Conservation (phyloP, 2,329 filamentous ascomycete genomes). For the Chaetomiaceae sp. region DNA sequence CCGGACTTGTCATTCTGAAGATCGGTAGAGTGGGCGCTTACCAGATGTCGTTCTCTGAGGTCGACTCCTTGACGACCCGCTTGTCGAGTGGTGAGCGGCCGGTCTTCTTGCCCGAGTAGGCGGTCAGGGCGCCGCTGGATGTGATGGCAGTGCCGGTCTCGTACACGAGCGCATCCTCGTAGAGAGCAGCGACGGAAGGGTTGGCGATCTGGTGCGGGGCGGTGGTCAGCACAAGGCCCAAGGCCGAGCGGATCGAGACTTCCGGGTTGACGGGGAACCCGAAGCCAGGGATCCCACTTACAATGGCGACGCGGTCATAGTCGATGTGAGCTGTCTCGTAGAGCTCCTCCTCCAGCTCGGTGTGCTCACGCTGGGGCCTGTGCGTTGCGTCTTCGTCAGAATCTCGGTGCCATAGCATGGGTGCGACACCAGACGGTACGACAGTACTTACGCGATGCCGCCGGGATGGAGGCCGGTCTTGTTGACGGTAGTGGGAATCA, state of each 20-base stretch:
- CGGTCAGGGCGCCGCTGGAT: constrained; percentile 87
- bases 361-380: constrained; percentile 83
- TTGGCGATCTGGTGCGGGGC: constrained; percentile 61
- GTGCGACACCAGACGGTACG: background rate
- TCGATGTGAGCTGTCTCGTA: constrained; percentile 98
- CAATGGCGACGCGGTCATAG: constrained; percentile 97
- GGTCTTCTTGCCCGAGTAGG: constrained; percentile 97
- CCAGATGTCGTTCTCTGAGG: constrained; percentile 91
- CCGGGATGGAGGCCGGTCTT: constrained; percentile 86
- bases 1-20: too few relatives aligned
- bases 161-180: constrained; percentile 96
- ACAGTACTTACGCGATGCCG: constrained; percentile 75
- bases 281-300: constrained; percentile 43
- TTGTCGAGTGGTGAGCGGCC: constrained; percentile 96
- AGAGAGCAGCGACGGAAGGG: constrained; percentile 89
- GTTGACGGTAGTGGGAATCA: constrained; percentile 66
- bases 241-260: too few relatives aligned
- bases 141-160: constrained; percentile 97
- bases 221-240: constrained; percentile 25
- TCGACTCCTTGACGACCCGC: constrained; percentile 88
- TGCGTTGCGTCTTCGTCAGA: background rate
- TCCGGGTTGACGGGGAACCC: background rate
- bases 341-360: constrained; percentile 93
- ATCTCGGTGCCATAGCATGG: background rate
- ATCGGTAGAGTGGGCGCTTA: too few relatives aligned